Conservation (phyloP, 2,329 filamentous ascomycete genomes). For the Onygena corvina region DNA sequence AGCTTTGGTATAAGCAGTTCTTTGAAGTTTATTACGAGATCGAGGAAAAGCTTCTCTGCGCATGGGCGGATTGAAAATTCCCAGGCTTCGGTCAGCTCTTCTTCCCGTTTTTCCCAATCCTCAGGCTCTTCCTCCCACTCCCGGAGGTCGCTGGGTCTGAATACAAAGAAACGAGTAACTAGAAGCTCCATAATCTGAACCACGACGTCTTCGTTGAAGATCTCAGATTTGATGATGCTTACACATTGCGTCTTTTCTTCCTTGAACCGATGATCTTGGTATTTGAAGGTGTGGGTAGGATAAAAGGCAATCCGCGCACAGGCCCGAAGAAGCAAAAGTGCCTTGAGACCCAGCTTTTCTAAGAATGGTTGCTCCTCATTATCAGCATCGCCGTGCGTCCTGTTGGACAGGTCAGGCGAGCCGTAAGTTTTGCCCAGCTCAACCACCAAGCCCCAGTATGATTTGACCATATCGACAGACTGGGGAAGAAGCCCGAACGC, state of each 20-base stretch:
- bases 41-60: conserved; percentile 84
- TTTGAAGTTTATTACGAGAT: conserved; percentile 82
- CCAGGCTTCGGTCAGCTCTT: conserved; percentile 71
- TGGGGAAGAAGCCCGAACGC: conserved; percentile 74
- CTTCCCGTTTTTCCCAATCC: conserved; percentile 87
- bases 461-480: conserved; percentile 61
- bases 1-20: conserved; percentile 65
- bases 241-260: conserved; percentile 62
- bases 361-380: conserved; percentile 46
- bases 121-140: conserved; percentile 92
- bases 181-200: conserved; percentile 71
- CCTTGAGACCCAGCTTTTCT: conserved; percentile 72
- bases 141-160: conserved; percentile 70
- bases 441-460: conserved; percentile 74
- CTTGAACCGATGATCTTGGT: conserved; percentile 60
- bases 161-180: conserved; percentile 78
- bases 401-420: conserved; percentile 20
- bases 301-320: conserved; percentile 79
- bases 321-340: conserved; percentile 65
- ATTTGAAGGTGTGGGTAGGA: conserved; percentile 71
- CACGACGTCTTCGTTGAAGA: conserved; percentile 67
- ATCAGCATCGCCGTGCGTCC: conserved; percentile 36
- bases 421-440: conserved; percentile 59
- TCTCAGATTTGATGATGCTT: conserved; percentile 54
- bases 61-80: conserved; percentile 88